Percentiles rank a stretch among this genome's conserved stretches.
These are phyloP conservation scores for Fonsecaea monophora DNA, from an alignment of 2,329 filamentous ascomycete species.

Conservation along the genomic window DNA sequence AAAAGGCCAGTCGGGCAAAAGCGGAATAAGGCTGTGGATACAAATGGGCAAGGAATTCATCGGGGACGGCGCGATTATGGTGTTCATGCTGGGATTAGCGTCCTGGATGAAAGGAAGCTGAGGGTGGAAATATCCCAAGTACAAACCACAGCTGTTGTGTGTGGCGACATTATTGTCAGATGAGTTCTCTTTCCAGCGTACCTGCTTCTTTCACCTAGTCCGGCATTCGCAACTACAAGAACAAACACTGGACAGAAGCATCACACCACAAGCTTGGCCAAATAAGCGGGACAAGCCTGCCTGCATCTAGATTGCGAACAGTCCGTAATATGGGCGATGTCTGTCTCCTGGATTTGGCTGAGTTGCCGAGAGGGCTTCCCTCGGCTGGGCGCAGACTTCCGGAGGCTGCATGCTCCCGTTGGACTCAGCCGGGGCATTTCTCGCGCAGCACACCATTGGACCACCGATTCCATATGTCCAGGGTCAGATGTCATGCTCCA, in stretches of 20 bases:
- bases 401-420: constrained; percentile 6
- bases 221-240: background rate
- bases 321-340: constrained; percentile 5
- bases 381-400: constrained; percentile 13
- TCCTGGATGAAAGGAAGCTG: constrained; percentile 48
- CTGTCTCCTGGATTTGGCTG: background rate
- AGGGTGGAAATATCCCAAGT: constrained; percentile 5
- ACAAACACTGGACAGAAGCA: background rate
- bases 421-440: background rate
- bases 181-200: constrained; percentile 2
- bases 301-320: background rate
- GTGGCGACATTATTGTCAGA: constrained; percentile 19
- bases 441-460: background rate
- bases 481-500: constrained; percentile 6
- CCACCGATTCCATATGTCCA: constrained; percentile 2
- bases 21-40: constrained; percentile 45
- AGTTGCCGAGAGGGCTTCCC: constrained; percentile 1
- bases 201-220: background rate
- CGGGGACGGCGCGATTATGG: constrained; percentile 53
- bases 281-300: background rate
- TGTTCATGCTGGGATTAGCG: constrained; percentile 54
- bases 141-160: background rate
- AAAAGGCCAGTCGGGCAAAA: constrained; percentile 40
- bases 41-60: constrained; percentile 50
- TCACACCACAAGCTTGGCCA: constrained; percentile 5